phyloP scores from a whole-genome alignment of 2,329 filamentous ascomycete genomes.

The Aureobasidium melanogenum region DNA sequence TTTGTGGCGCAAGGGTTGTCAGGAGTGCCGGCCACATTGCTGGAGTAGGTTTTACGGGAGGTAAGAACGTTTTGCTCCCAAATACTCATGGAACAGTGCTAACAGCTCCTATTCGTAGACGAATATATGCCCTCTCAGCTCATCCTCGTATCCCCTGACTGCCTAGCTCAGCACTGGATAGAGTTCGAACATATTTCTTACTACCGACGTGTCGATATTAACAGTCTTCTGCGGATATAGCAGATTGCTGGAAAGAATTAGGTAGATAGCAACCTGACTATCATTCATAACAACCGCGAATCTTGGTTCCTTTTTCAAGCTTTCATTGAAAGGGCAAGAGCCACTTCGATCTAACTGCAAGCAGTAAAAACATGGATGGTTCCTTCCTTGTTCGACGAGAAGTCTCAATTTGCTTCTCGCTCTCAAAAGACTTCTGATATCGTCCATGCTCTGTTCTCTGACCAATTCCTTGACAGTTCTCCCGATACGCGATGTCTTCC shows the following conservation, averaged over 20 bases:
- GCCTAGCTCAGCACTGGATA: slow-evolving; percentile 76
- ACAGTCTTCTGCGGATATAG: slow-evolving; percentile 15
- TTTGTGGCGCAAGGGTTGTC: slow-evolving; percentile 66
- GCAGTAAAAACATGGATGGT: background rate
- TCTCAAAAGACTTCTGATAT: background rate
- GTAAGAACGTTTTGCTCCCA: slow-evolving; percentile 41
- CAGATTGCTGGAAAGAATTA: background rate
- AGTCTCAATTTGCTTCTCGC: background rate
- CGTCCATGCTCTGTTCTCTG: background rate
- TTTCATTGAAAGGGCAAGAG: background rate
- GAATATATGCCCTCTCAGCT: slow-evolving; percentile 67
- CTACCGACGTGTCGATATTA: slow-evolving; percentile 39
- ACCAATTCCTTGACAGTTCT: background rate
- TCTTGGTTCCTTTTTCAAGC: background rate
- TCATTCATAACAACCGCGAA: background rate
- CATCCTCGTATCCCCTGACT: slow-evolving; percentile 67
- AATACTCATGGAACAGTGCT: background rate
- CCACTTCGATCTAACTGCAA: background rate
- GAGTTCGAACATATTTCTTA: slow-evolving; percentile 42
- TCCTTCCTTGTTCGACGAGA: background rate
- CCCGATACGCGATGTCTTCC: background rate
- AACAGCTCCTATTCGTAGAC: slow-evolving; percentile 40
- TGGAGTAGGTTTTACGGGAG: slow-evolving; percentile 57
- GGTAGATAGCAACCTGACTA: background rate
- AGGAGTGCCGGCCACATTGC: slow-evolving; percentile 71